These are phyloP conservation scores for Phylloporus rhodoxanthus DNA, from an alignment of 768 basidiomycete species.

Conservation along the genomic window DNA sequence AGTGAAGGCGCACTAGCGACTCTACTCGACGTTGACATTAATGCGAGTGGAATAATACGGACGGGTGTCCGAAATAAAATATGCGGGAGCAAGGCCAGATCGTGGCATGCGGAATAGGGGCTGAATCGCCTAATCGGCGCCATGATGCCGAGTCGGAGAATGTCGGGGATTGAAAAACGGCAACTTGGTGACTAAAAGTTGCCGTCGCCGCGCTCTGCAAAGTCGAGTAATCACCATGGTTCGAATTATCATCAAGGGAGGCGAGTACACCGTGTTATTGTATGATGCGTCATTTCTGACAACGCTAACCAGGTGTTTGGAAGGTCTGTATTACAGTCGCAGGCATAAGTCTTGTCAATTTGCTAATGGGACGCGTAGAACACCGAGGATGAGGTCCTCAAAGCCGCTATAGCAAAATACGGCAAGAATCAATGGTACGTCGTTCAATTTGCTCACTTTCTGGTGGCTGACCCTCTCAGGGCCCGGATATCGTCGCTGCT, in stretches of 20 bases:
- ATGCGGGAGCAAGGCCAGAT: neutral
- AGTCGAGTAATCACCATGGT: conserved; percentile 46
- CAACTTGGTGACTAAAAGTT: neutral
- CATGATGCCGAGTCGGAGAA: neutral
- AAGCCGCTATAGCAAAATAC: conserved; percentile 97
- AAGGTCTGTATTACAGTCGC: conserved; percentile 46
- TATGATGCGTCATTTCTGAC: conserved; percentile 2
- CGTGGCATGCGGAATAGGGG: neutral
- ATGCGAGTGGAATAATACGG: neutral
- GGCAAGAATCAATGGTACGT: conserved; percentile 90
- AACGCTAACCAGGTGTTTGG: conserved; percentile 57
- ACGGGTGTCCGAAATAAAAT: neutral
- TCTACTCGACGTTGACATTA: neutral
- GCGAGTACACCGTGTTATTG: conserved; percentile 32
- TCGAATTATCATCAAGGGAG: conserved; percentile 89
- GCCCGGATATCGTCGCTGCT: conserved; percentile 96
- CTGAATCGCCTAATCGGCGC: neutral
- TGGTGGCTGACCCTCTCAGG: conserved; percentile 39
- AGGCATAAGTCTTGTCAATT: neutral
- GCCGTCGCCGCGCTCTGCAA: neutral
- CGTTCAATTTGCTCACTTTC: neutral
- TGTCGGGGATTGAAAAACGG: conserved; percentile 21
- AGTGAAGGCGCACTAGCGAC: neutral
- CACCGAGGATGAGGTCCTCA: conserved; percentile 97
- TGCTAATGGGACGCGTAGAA: conserved; percentile 45